A percentile compares a stretch with the other conserved stretches of the same genome.
Evolutionary conservation across 495 filamentous ascomycete genomes (phyloP).

Genomic region (Aspergillus cavernicola): DNA sequence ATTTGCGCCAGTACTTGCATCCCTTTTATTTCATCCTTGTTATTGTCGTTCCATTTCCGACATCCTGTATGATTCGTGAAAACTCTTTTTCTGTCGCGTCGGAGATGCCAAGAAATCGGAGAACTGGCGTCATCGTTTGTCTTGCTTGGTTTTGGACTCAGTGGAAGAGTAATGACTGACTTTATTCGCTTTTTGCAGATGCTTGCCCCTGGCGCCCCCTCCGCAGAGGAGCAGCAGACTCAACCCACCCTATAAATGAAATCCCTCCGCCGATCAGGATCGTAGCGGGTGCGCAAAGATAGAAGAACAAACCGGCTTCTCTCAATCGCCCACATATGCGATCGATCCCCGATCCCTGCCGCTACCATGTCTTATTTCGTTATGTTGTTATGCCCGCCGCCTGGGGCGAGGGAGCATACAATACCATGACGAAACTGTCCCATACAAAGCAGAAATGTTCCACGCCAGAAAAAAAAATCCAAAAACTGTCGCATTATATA

Average conservation of each 20-base stretch:
- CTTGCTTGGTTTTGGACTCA: background rate
- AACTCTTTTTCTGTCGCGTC: constrained; percentile 9
- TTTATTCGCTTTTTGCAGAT: constrained; percentile 28
- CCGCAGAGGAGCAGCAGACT: constrained; percentile 34
- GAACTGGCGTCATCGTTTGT: background rate
- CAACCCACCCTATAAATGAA: constrained; percentile 43
- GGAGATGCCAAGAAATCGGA: constrained; percentile 10
- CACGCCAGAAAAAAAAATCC: background rate
- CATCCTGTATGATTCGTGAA: background rate
- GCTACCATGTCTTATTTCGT: constrained; percentile 2
- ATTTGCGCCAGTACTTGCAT: background rate
- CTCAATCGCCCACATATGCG: constrained; percentile 4
- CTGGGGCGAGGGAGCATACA: constrained; percentile 9
- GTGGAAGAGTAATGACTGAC: constrained; percentile 10
- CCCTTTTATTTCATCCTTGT: background rate
- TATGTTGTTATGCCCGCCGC: constrained; percentile 5
- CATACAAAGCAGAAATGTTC: background rate
- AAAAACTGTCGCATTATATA: background rate
- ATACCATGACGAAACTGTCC: background rate
- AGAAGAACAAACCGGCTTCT: constrained; percentile 6
- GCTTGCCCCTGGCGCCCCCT: constrained; percentile 40
- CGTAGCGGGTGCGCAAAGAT: constrained; percentile 15
- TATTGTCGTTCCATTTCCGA: background rate
- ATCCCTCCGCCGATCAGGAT: constrained; percentile 20
- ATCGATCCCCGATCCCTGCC: constrained; percentile 8